Evolutionary conservation across 106 monocot genomes (phyloP).

Genomic region (Hemerocallis citrina): DNA sequence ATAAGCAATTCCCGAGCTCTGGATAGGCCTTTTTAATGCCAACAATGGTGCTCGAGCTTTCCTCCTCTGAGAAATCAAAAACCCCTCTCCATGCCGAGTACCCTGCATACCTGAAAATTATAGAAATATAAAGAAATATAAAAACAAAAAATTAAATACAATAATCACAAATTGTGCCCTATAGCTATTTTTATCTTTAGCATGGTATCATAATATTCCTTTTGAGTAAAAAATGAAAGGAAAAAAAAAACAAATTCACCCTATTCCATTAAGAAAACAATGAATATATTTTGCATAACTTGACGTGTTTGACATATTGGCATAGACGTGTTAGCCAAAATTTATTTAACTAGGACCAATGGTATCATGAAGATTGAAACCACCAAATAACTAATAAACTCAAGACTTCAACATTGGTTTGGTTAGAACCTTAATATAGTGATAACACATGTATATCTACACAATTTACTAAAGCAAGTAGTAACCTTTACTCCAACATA

Average conservation of each 20-base stretch:
- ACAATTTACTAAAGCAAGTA: neutral
- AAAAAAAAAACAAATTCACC: neutral
- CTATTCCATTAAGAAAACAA: too few relatives aligned
- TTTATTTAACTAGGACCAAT: neutral
- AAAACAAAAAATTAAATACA: neutral
- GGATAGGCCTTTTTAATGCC: constrained; percentile 47
- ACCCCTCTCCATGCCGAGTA: constrained; percentile 88
- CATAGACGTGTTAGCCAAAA: neutral
- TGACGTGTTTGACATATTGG: too few relatives aligned
- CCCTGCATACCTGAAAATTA: constrained; percentile 56
- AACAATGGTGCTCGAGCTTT: constrained; percentile 26
- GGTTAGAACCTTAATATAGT: too few relatives aligned
- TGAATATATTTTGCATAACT: too few relatives aligned
- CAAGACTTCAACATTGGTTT: too few relatives aligned
- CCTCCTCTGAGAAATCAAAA: constrained; percentile 47
- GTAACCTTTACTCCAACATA: neutral
- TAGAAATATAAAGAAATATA: neutral
- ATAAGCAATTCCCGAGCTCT: constrained; percentile 64
- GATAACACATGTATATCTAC: neutral
- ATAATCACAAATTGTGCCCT: too few relatives aligned
- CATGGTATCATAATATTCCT: too few relatives aligned
- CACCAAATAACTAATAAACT: too few relatives aligned
- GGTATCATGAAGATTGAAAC: neutral
- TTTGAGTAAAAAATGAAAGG: too few relatives aligned
- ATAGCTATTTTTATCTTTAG: too few relatives aligned